These are phyloP conservation scores for Styphnolobium japonicum DNA, from an alignment of 306 rosid genomes.

Conservation along the genomic window DNA sequence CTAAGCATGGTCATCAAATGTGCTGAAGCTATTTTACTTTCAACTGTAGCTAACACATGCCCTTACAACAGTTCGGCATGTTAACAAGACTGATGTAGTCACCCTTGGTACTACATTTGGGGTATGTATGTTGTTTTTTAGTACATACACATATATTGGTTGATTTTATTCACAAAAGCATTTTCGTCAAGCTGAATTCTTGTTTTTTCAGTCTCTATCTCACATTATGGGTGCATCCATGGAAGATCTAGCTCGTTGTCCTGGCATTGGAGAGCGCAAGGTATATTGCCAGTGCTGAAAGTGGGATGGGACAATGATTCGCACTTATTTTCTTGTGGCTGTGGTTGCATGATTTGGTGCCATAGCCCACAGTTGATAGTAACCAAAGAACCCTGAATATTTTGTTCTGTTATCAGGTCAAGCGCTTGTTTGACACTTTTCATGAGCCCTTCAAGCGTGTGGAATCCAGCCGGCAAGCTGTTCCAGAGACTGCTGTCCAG, in stretches of 20 bases:
- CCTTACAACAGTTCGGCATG: slow-evolving; percentile 74
- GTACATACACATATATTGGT: not conserved
- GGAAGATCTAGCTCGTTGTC: slow-evolving; percentile 99
- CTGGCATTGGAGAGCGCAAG: slow-evolving; percentile 99
- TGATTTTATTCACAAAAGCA: not conserved
- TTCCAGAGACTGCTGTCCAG: slow-evolving; percentile 42
- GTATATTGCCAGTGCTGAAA: slow-evolving; percentile 38
- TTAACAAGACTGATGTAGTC: slow-evolving; percentile 95
- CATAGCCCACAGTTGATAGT: not conserved
- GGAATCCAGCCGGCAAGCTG: slow-evolving; percentile 50
- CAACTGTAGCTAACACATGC: slow-evolving; percentile 66
- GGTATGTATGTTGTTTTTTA: slow-evolving; percentile 47
- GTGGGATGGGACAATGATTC: not conserved
- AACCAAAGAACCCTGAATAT: slow-evolving; percentile 17
- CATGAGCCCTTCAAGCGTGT: slow-evolving; percentile 95
- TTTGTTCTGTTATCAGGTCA: slow-evolving; percentile 56
- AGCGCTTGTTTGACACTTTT: slow-evolving; percentile 80
- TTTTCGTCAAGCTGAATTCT: slow-evolving; percentile 5
- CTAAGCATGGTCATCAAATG: not conserved
- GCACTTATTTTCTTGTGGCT: not conserved
- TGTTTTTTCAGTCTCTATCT: slow-evolving; percentile 73
- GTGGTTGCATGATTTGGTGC: slow-evolving; percentile 15
- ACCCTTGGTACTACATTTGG: slow-evolving; percentile 95
- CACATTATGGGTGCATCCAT: slow-evolving; percentile 93
- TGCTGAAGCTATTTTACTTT: slow-evolving; percentile 32